Conservation (phyloP, 208 protist species). For the Acanthamoeba lenticulata region DNA sequence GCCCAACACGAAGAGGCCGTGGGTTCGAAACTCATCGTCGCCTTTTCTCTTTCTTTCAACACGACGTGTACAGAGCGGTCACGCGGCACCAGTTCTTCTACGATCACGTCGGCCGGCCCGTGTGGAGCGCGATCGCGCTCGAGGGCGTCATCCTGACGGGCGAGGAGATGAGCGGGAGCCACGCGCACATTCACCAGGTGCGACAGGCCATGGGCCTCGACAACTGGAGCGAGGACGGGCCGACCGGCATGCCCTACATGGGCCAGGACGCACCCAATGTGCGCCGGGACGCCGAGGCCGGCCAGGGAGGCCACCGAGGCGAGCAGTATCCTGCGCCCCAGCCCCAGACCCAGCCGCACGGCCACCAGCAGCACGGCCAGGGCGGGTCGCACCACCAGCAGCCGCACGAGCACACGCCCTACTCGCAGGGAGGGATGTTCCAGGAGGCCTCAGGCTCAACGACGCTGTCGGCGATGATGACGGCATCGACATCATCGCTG, state of each 20-base stretch:
- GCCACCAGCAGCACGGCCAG: too few species aligned
- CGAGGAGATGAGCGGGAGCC: constrained; percentile 31
- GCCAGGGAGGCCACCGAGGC: too few species aligned
- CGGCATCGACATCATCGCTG: not conserved
- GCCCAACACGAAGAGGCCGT: not conserved
- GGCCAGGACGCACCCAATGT: not conserved
- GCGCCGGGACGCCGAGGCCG: not conserved
- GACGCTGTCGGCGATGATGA: too few species aligned
- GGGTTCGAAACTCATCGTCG: not conserved
- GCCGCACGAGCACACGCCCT: not conserved
- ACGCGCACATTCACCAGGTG: not conserved
- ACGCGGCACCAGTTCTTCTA: constrained; percentile 49
- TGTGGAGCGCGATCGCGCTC: constrained; percentile 25
- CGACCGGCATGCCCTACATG: not conserved
- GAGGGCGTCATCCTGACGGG: not conserved
- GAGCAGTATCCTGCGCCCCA: too few species aligned
- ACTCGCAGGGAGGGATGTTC: too few species aligned
- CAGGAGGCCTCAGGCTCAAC: too few species aligned
- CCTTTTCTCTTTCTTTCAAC: not conserved
- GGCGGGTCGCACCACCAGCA: not conserved
- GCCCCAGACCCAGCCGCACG: too few species aligned
- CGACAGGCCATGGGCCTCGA: not conserved
- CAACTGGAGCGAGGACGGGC: not conserved
- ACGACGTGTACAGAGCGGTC: not conserved
- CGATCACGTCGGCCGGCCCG: not conserved